Conservation (phyloP, 805 yeast genomes). For the Hanseniaspora vineae region DNA sequence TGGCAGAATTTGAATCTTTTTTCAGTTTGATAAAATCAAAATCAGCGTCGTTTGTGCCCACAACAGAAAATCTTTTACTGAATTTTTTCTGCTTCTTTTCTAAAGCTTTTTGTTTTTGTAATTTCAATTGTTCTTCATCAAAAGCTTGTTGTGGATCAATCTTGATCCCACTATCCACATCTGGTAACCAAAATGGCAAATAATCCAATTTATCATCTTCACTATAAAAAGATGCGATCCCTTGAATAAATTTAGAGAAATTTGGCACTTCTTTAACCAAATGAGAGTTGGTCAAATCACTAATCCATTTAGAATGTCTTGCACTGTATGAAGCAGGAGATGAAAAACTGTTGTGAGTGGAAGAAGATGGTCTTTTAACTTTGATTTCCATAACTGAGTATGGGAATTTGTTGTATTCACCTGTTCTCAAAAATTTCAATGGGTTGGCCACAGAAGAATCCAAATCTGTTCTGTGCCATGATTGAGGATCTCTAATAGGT, state of each 20-base stretch:
- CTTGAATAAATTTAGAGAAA: slow-evolving; percentile 87
- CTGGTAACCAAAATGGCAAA: slow-evolving; percentile 91
- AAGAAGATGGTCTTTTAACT: slow-evolving; percentile 30
- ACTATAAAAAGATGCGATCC: slow-evolving; percentile 73
- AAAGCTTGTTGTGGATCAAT: slow-evolving; percentile 70
- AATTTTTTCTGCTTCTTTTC: slow-evolving; percentile 24
- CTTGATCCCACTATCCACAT: slow-evolving; percentile 66
- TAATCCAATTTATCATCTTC: slow-evolving; percentile 86
- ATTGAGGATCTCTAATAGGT: slow-evolving; percentile 79
- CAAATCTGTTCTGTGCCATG: slow-evolving; percentile 88
- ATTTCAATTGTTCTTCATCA: slow-evolving; percentile 47
- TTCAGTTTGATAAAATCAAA: slow-evolving; percentile 1
- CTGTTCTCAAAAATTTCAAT: slow-evolving; percentile 62
- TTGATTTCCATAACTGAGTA: slow-evolving; percentile 82
- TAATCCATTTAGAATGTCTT: slow-evolving; percentile 62
- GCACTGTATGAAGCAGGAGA: slow-evolving; percentile 16
- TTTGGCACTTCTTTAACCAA: slow-evolving; percentile 89
- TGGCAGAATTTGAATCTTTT: not conserved
- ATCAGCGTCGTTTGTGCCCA: slow-evolving; percentile 8
- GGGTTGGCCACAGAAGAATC: slow-evolving; percentile 67
- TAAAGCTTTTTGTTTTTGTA: slow-evolving; percentile 32
- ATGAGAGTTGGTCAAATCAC: slow-evolving; percentile 70
- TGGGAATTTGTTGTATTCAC: slow-evolving; percentile 77
- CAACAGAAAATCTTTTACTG: slow-evolving; percentile 20
- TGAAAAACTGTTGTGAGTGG: slow-evolving; percentile 24